phyloP scores from a whole-genome alignment of 1,284 basidiomycete species.

The Exsudoporus floridanus region DNA sequence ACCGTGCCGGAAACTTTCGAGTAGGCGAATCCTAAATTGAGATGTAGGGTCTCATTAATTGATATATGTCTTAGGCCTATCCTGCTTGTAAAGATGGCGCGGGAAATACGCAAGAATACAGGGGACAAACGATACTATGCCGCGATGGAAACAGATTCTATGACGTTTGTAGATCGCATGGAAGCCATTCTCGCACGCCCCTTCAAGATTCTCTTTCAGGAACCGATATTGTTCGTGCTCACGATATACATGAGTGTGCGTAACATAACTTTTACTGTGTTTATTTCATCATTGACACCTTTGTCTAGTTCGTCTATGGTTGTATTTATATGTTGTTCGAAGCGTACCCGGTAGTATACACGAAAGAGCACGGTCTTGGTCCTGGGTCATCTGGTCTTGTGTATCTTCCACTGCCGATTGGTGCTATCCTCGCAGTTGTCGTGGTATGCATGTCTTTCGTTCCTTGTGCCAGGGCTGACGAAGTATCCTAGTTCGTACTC shows the following conservation, averaged over 20 bases:
- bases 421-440: slow-evolving; percentile 48
- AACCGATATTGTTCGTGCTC: slow-evolving; percentile 75
- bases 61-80: slow-evolving; percentile 42
- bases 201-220: slow-evolving; percentile 67
- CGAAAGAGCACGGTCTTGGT: slow-evolving; percentile 51
- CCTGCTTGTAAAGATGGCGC: slow-evolving; percentile 51
- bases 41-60: neutral
- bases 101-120: slow-evolving; percentile 49
- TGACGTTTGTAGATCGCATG: slow-evolving; percentile 42
- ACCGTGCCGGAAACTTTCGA: slow-evolving; percentile 75
- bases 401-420: slow-evolving; percentile 56
- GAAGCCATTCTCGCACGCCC: slow-evolving; percentile 57
- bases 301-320: slow-evolving; percentile 57
- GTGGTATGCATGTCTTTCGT: slow-evolving; percentile 36
- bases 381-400: slow-evolving; percentile 50
- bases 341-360: slow-evolving; percentile 60
- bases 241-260: slow-evolving; percentile 68
- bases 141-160: slow-evolving; percentile 44
- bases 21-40: slow-evolving; percentile 32
- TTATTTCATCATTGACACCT: slow-evolving; percentile 8
- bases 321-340: slow-evolving; percentile 62
- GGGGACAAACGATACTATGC: slow-evolving; percentile 66
- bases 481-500: slow-evolving; percentile 42
- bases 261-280: slow-evolving; percentile 22
- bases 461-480: slow-evolving; percentile 32